Conservation (phyloP, 495 filamentous ascomycete genomes). For the Chaetomium cochliodes region DNA sequence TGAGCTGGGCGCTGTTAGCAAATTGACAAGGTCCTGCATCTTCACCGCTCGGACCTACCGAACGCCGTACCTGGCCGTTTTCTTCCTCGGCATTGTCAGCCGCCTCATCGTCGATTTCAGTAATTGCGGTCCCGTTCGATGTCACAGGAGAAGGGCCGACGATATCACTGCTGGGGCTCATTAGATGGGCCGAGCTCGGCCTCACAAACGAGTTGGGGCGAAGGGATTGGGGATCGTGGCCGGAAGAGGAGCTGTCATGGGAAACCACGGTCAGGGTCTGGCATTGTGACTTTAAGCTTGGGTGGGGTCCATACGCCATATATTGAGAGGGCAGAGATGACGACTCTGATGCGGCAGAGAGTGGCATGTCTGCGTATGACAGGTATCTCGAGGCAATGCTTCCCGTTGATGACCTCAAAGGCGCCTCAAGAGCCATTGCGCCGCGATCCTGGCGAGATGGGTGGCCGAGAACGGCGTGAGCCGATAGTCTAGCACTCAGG, state of each 20-base stretch:
- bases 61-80: slow-evolving; percentile 36
- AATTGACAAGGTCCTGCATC: neutral
- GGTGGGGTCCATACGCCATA: slow-evolving; percentile 43
- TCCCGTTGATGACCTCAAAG: slow-evolving; percentile 53
- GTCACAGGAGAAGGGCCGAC: slow-evolving; percentile 75
- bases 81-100: slow-evolving; percentile 41
- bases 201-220: slow-evolving; percentile 44
- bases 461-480: neutral
- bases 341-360: slow-evolving; percentile 55
- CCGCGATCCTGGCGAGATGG: slow-evolving; percentile 14
- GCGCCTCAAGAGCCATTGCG: slow-evolving; percentile 60
- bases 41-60: slow-evolving; percentile 32
- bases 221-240: slow-evolving; percentile 41
- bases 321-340: slow-evolving; percentile 49
- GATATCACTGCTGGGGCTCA: slow-evolving; percentile 53
- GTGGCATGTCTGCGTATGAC: slow-evolving; percentile 56
- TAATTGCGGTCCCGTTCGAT: slow-evolving; percentile 68
- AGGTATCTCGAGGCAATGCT: slow-evolving; percentile 60
- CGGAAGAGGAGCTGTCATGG: slow-evolving; percentile 40
- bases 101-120: slow-evolving; percentile 72
- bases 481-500: neutral
- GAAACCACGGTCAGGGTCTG: slow-evolving; percentile 17
- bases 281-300: neutral
- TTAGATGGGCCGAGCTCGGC: slow-evolving; percentile 42
- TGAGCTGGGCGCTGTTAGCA: slow-evolving; percentile 39